Base-by-base conservation (phyloP, 2,329 filamentous ascomycete genomes). In the Cephalotrichum gorgonifer region DNA sequence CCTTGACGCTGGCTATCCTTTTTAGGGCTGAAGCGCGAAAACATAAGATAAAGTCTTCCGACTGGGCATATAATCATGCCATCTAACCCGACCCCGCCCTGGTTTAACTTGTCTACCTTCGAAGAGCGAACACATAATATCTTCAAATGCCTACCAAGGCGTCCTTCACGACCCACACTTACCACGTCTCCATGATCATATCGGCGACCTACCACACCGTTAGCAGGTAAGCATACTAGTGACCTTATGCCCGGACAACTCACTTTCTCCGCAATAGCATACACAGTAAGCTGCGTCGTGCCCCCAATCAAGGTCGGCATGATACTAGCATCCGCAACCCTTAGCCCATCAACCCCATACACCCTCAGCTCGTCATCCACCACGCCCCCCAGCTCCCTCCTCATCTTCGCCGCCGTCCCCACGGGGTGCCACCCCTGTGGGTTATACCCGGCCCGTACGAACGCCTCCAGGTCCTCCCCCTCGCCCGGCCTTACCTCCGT, bases 341-440 rank as follows among this genome's bases (percentile, higher is more conserved):
- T 50, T 4, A 62, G 46, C 2, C 55, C 46, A 28, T 47, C 46
- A 31, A 58, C 56, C 1, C 57, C 59, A 27, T 60, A 57, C 2
- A 61, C 59, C 4, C 53, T 49, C 47, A 60, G 48, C 27, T 56
- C 44, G 27, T 56, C 54, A 38, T 60, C 57, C 1, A 62, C 60
- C 20, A 62, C 57, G 22, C 71, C 72, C 3, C 71, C 72, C 1
- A 67, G 58, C 3, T 62, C 62, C 6, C 60, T 59, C 8, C 64
- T 66, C 47, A 72, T 59, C 64, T 75, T 73, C 48, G 55, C 55
- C 6, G 51, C 53, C 31, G 56, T 57, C 12, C 55, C 54, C 4
- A 47, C 25, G 2, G 45, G 45, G 27, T 47, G 45, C 45, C 45
- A 47, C 12, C 45, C 45, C 25, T 47, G 45, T 14, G 45, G 45